Evolutionary conservation across 176 grass and related monocot genomes (phyloP).

Genomic region (Cymbopogon citratus): DNA sequence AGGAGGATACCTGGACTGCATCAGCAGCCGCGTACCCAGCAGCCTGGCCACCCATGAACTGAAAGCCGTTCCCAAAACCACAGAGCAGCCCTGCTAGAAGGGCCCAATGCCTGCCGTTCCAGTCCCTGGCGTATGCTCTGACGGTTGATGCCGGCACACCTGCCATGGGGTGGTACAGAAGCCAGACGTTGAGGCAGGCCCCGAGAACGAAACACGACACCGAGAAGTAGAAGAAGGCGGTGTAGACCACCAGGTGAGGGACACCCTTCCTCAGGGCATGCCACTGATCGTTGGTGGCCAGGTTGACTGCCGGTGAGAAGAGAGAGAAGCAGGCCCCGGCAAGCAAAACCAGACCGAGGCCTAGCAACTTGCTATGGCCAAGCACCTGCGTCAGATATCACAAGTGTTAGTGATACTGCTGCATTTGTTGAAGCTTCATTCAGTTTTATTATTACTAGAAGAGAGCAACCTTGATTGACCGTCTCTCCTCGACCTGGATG

Average conservation of each 20-base stretch:
- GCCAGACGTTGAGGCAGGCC: constrained; percentile 47
- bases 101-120: constrained; percentile 38
- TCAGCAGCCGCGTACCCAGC: constrained; percentile 66
- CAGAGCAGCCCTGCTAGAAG: constrained; percentile 39
- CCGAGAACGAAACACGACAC: constrained; percentile 50
- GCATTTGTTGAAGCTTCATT: not conserved
- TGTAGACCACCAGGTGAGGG: constrained; percentile 53
- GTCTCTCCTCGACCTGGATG: constrained; percentile 37
- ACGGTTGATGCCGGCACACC: constrained; percentile 25
- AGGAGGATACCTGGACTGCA: constrained; percentile 17
- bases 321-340: constrained; percentile 32
- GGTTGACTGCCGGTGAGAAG: no score
- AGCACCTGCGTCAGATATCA: not conserved
- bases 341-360: constrained; percentile 39
- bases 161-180: constrained; percentile 43
- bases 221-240: constrained; percentile 73
- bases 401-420: not conserved
- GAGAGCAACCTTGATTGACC: constrained; percentile 26
- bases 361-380: constrained; percentile 23
- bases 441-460: not conserved
- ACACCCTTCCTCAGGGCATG: constrained; percentile 33
- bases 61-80: constrained; percentile 77
- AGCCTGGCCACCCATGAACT: constrained; percentile 74
- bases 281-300: constrained; percentile 36
- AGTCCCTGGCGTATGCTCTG: constrained; percentile 37